Conservation (phyloP, 352 stramenopile genomes). For the Salisapilia sapeloensis region DNA sequence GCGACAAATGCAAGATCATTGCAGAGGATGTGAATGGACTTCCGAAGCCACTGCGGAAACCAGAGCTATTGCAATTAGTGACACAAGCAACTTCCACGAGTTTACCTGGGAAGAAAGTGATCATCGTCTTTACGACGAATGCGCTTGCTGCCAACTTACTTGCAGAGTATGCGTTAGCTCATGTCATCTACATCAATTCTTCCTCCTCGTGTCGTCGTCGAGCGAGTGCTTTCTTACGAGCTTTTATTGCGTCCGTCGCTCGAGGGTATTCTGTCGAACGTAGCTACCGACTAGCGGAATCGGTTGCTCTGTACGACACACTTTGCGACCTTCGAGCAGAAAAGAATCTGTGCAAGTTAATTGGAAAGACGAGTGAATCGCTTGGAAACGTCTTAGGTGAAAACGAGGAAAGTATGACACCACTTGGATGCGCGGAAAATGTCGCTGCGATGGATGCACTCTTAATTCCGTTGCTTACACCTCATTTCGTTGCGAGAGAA, state of each 20-base stretch:
- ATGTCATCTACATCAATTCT: constrained; percentile 43
- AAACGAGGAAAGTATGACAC: constrained; percentile 3
- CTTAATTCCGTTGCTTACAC: constrained; percentile 36
- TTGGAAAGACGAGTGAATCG: constrained; percentile 7
- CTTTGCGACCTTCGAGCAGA: constrained; percentile 6
- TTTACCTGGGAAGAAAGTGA: too few species aligned
- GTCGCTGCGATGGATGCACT: constrained; percentile 15
- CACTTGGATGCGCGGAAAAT: constrained; percentile 5
- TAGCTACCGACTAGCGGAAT: constrained; percentile 14
- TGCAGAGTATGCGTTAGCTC: constrained; percentile 17
- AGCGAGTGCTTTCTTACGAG: constrained; percentile 27
- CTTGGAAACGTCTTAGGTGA: constrained; percentile 7
- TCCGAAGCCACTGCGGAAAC: too few species aligned
- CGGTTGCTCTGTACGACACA: constrained; percentile 22
- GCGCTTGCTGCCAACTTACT: constrained; percentile 23
- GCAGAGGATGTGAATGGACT: too few species aligned
- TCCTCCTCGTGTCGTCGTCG: constrained; percentile 11
- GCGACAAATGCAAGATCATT: too few species aligned
- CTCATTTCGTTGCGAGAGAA: constrained; percentile 35
- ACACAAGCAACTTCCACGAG: too few species aligned
- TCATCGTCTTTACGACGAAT: constrained; percentile 7
- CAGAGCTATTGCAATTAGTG: too few species aligned
- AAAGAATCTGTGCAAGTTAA: constrained; percentile 15
- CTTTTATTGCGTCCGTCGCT: constrained; percentile 25
- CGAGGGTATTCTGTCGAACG: constrained; percentile 21